A percentile compares a stretch with the other conserved stretches of the same genome.
Evolutionary conservation across 2,329 filamentous ascomycete species (phyloP).

Genomic region (Botrytis hyacinthi): DNA sequence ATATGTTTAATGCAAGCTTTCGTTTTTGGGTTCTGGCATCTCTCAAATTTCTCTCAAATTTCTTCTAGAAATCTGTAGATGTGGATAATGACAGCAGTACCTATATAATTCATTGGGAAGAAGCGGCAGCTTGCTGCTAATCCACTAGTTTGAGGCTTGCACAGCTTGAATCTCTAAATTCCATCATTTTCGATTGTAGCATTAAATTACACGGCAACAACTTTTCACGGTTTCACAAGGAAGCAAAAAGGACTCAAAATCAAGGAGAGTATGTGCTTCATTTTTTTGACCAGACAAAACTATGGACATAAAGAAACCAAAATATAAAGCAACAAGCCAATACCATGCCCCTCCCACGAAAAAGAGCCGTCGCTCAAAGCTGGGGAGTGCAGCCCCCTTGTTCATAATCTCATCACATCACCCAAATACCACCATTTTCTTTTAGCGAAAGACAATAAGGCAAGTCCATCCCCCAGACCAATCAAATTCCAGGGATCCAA

Average conservation of each 20-base stretch:
- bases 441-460: slow-evolving; percentile 1
- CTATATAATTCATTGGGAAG: background rate
- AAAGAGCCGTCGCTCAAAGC: slow-evolving; percentile 20
- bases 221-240: background rate
- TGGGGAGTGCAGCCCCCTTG: slow-evolving; percentile 7
- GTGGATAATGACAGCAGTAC: background rate
- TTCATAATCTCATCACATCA: slow-evolving; percentile 11
- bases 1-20: background rate
- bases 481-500: slow-evolving; percentile 9
- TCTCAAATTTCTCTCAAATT: background rate
- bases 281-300: background rate
- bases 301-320: slow-evolving; percentile 19
- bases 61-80: background rate
- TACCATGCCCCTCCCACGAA: slow-evolving; percentile 11
- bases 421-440: background rate
- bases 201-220: background rate
- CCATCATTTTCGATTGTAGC: background rate
- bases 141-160: background rate
- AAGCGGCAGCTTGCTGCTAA: background rate
- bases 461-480: background rate
- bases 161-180: too few species aligned
- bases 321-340: slow-evolving; percentile 10
- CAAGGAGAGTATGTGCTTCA: background rate
- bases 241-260: background rate
- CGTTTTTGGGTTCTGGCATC: background rate